Evolutionary conservation across 2,329 filamentous ascomycete species (phyloP).

Genomic region (Fusarium sp.): DNA sequence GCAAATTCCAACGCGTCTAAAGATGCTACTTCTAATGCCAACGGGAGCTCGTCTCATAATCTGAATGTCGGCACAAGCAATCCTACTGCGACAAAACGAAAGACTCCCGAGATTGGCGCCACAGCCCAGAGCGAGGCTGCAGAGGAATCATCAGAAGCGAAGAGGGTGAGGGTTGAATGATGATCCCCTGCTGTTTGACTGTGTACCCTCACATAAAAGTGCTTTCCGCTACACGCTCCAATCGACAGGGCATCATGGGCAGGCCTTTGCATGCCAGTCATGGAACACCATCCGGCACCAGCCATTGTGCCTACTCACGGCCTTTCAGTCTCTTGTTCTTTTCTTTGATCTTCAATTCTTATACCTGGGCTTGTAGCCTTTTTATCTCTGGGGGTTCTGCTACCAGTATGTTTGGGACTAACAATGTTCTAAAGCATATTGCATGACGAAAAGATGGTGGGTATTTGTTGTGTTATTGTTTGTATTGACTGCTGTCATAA

Average conservation of each 20-base stretch:
- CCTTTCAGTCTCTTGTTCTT: constrained; percentile 28
- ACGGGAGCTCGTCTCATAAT: constrained; percentile 32
- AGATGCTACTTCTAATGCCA: constrained; percentile 18
- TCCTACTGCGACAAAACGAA: constrained; percentile 63
- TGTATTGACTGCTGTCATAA: constrained; percentile 12
- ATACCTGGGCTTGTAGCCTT: constrained; percentile 29
- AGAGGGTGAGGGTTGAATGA: constrained; percentile 68
- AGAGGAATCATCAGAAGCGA: constrained; percentile 63
- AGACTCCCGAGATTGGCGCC: constrained; percentile 67
- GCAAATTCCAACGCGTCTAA: constrained; percentile 29
- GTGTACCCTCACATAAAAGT: constrained; percentile 26
- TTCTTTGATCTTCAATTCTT: constrained; percentile 27
- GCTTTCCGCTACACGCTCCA: constrained; percentile 24
- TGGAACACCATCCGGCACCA: constrained; percentile 17
- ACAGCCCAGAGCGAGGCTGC: constrained; percentile 59
- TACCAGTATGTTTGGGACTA: constrained; percentile 12
- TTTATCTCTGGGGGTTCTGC: constrained; percentile 12
- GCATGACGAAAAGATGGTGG: constrained; percentile 19
- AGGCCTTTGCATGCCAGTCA: constrained; percentile 39
- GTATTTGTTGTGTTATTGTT: constrained; percentile 22
- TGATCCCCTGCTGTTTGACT: background rate
- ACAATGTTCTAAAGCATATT: constrained; percentile 8
- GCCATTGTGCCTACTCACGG: constrained; percentile 6
- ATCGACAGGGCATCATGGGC: constrained; percentile 32
- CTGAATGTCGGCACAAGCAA: constrained; percentile 42